Evolutionary conservation across 2,329 filamentous ascomycete genomes (phyloP), one percentile per base, ranked within the genome.

Genomic region (Pseudogymnoascus sp.): DNA sequence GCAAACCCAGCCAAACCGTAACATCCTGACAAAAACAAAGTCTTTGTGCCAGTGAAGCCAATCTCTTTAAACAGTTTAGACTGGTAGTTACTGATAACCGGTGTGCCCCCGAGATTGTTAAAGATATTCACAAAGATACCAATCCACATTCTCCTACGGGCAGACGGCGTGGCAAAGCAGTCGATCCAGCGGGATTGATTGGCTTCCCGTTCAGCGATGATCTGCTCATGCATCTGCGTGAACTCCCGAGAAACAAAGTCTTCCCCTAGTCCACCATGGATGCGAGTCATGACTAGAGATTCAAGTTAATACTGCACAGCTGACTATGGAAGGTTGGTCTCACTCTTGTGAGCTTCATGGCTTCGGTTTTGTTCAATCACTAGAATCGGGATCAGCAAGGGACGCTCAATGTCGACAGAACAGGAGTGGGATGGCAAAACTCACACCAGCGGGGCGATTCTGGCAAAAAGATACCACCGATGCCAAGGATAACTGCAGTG

Each of bases 81-180:
- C 48, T 66, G 63, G 16, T 66, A 66, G 10, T 77, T 75, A 61
- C 76, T 74, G 23, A 77, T 76, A 39, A 75, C 74, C 1, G 71
- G 68, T 0, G 75, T 74, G 7, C 75, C 75, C 48, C 70, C 73
- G 28, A 77, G 70, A 61, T 75, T 71, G 16, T 63, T 65, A 23
- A 66, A 65, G n/a, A 65, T 61, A 13, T 51, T 63, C 19, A 66
- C 45, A 23, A 66, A 65, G 25, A 65, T 25, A 21, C 63, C 60
- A 13, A 65, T 36, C 19, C 51, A 63, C 14, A 65, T 63, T 19
- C 65, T 61, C 23, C 41, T 61, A 13, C 62, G 60, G 11, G 62
- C 60, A 43, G 62, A 64, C 4, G 57, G 63, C 3, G 41, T 64
- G 7, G 28, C 13, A 28, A 66, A 57, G 11, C 75, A 72, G 25